These are phyloP conservation scores for Carpinus viminea DNA, from an alignment of 306 rosid genomes.

Conservation along the genomic window DNA sequence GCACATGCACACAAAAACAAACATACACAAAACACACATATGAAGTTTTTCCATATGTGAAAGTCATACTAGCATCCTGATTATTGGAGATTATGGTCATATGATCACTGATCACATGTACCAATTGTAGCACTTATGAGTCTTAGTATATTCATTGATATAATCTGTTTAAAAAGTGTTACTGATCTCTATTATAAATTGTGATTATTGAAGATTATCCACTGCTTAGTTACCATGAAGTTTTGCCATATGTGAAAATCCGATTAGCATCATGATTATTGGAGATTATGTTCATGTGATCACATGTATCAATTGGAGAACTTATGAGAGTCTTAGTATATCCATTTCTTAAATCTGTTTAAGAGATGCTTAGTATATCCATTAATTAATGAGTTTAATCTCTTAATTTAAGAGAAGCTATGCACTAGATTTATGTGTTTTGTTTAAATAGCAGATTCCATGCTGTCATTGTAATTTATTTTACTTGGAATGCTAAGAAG, in stretches of 20 bases:
- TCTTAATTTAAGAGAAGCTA: constrained; percentile 17
- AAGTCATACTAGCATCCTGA: neutral
- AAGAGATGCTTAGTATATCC: neutral
- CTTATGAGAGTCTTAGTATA: neutral
- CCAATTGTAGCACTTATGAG: neutral
- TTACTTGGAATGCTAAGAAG: constrained; percentile 16
- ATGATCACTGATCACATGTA: neutral
- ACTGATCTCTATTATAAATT: neutral
- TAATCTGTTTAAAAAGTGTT: neutral
- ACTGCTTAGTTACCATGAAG: neutral
- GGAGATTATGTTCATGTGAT: neutral
- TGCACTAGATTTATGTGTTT: neutral
- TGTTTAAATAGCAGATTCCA: neutral
- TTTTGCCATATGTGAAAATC: neutral
- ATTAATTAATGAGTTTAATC: neutral
- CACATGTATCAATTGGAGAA: neutral
- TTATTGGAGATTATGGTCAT: neutral
- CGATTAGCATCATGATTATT: neutral
- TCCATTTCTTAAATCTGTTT: neutral
- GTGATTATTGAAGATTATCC: too few species aligned
- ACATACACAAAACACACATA: too few species aligned
- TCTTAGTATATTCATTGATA: neutral
- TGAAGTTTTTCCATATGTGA: neutral
- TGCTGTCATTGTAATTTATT: neutral
- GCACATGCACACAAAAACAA: too few species aligned